These are phyloP conservation scores for Ilyonectria robusta DNA, from an alignment of 2,329 filamentous ascomycete genomes.

Conservation along the genomic window DNA sequence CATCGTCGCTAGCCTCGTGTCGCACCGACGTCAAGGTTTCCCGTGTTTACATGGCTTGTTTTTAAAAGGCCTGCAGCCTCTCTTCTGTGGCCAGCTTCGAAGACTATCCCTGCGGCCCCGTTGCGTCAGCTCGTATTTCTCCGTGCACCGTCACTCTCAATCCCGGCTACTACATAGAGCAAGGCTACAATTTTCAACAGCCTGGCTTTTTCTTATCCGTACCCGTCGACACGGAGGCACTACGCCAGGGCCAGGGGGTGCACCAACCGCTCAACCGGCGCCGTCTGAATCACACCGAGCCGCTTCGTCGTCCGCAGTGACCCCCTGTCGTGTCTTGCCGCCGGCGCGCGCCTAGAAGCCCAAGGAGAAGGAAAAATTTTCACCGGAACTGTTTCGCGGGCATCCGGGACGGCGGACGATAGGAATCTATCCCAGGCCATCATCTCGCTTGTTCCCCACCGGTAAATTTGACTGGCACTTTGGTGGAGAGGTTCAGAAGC, in stretches of 20 bases:
- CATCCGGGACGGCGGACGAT: conserved; percentile 48
- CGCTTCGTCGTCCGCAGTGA: conserved; percentile 29
- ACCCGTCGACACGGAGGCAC: conserved; percentile 14
- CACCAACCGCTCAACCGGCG: conserved; percentile 42
- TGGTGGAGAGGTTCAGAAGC: conserved; percentile 38
- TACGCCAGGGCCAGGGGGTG: conserved; percentile 37
- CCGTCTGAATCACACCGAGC: conserved; percentile 50
- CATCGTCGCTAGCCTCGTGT: conserved; percentile 42
- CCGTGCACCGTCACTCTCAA: conserved; percentile 27
- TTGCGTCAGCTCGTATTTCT: conserved; percentile 49
- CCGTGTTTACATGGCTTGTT: conserved; percentile 35
- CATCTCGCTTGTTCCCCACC: conserved; percentile 55
- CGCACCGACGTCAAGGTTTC: conserved; percentile 37
- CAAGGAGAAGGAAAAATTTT: conserved; percentile 50
- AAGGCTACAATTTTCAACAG: conserved; percentile 18
- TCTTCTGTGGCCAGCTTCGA: conserved; percentile 28
- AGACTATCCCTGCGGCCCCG: conserved; percentile 23
- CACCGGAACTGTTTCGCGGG: conserved; percentile 47
- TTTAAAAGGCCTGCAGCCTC: conserved; percentile 29
- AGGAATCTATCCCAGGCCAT: conserved; percentile 47
- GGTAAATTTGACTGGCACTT: conserved; percentile 52
- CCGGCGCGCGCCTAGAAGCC: conserved; percentile 49
- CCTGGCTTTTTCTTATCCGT: conserved; percentile 22
- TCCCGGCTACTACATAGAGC: conserved; percentile 4
- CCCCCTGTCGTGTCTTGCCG: conserved; percentile 46